Base-by-base conservation (phyloP, 2,329 filamentous ascomycete species). In the Ceratocystis variospora region DNA sequence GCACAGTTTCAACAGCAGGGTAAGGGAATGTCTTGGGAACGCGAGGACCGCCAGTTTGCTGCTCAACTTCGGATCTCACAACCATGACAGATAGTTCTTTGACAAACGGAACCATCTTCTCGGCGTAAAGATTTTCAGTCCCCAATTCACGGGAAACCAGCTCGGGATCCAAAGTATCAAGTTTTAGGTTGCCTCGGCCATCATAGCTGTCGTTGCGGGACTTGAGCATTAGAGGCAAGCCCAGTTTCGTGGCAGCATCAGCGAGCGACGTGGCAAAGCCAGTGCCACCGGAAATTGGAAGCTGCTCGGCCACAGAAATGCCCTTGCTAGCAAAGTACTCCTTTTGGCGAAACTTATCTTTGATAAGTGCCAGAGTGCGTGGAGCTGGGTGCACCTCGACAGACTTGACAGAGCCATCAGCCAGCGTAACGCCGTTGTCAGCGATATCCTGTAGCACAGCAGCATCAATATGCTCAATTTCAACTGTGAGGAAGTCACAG, bases 381-480 rank as follows among this genome's bases (percentile, higher is more conserved):
- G 90, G 96, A 68, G 86, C 89, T 1, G 92, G 91, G 73, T 96
- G 85, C 1, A 90, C 81, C 50, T 85, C 79, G 53, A 88, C 81
- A 69, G 76, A 79, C 72, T 78, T 81, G 61, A 73, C 71, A 59
- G 71, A 75, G 45, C 74, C 73, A 28, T 72, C 73, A 33, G 76
- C 77, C 25, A 85, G 78, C 69, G 83, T 77, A 3, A 87, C 84
- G 44, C 86, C 84, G 64, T 80, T 78, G 17, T 83, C 83, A 3
- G 83, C 84, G 67, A 96, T 85, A 73, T 95, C 89, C 76, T 96
- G 90, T 3, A 96, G 82, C 28, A 94, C 87, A 64, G 90, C 80
- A n/a, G 90, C 94, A 75, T 96, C 85, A 67, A 96, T 88, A 76
- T 96, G 93, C 79, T 97, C 93, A 70, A 96, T 96, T 76, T 97